phyloP scores from a whole-genome alignment of 2,329 filamentous ascomycete species.

The Phoma sp. region DNA sequence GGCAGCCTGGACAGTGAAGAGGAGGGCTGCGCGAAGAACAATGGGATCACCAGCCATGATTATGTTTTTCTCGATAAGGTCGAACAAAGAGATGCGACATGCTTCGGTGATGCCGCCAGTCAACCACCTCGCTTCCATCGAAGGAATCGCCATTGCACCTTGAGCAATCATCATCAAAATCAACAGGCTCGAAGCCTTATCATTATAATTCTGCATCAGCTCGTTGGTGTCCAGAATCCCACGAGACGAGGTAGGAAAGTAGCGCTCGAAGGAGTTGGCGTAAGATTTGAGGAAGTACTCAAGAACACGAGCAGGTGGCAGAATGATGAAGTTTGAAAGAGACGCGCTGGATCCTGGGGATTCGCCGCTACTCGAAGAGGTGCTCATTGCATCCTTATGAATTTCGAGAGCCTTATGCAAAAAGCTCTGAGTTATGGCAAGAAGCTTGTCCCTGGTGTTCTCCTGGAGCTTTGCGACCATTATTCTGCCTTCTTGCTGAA shows the following conservation, averaged over 20 bases:
- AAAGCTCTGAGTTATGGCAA: constrained; percentile 75
- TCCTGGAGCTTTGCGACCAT: constrained; percentile 59
- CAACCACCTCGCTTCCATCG: constrained; percentile 69
- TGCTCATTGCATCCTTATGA: constrained; percentile 61
- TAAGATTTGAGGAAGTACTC: constrained; percentile 73
- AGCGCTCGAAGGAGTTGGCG: constrained; percentile 70
- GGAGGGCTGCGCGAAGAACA: constrained; percentile 69
- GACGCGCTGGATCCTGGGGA: constrained; percentile 57
- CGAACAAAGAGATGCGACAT: constrained; percentile 75
- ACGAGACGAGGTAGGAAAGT: constrained; percentile 68
- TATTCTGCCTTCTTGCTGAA: constrained; percentile 56
- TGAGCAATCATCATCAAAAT: constrained; percentile 77
- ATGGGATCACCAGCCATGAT: constrained; percentile 71
- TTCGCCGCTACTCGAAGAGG: constrained; percentile 52
- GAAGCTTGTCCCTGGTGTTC: constrained; percentile 70
- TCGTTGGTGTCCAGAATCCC: constrained; percentile 71
- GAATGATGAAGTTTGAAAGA: constrained; percentile 68
- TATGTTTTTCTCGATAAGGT: constrained; percentile 75
- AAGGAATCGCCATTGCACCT: constrained; percentile 71
- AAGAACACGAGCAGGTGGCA: constrained; percentile 71
- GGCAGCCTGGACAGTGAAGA: constrained; percentile 72
- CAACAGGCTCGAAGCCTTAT: constrained; percentile 70
- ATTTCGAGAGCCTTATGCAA: constrained; percentile 75
- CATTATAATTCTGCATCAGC: constrained; percentile 67
- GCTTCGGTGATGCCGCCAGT: constrained; percentile 73